phyloP scores from a whole-genome alignment of 305 asterid genomes.

The Petunia hybrid region DNA sequence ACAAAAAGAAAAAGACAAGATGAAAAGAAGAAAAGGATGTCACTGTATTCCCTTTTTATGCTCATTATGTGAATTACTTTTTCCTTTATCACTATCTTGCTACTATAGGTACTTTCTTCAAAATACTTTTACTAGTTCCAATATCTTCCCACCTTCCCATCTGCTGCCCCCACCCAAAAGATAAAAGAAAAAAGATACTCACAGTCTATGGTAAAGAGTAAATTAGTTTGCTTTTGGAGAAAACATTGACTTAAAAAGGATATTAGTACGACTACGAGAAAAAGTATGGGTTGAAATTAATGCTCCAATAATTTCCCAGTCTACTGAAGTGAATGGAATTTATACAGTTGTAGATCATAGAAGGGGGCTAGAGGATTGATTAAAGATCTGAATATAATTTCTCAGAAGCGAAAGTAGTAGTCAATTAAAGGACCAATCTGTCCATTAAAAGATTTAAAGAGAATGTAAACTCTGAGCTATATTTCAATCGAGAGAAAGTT shows the following conservation, averaged over 20 bases:
- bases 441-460: no score
- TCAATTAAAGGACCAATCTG: no score
- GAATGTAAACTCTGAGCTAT: no score
- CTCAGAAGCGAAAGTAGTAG: no score
- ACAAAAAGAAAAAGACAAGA: constrained; percentile 34
- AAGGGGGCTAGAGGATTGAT: no score
- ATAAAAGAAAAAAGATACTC: background rate
- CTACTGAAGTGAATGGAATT: no score
- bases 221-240: background rate
- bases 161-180: background rate
- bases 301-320: background rate
- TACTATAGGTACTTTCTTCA: constrained; percentile 24
- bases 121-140: constrained; percentile 21
- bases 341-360: no score
- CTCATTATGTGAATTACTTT: constrained; percentile 31
- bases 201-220: background rate
- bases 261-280: no score
- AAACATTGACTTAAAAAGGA: background rate
- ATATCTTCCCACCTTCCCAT: constrained; percentile 24
- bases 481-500: no score
- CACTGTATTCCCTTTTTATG: constrained; percentile 31
- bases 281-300: background rate
- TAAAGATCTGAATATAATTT: no score
- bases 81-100: constrained; percentile 31
- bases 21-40: constrained; percentile 36